Conservation (phyloP, 345 rosid genomes). For the Barbarea vulgaris region DNA sequence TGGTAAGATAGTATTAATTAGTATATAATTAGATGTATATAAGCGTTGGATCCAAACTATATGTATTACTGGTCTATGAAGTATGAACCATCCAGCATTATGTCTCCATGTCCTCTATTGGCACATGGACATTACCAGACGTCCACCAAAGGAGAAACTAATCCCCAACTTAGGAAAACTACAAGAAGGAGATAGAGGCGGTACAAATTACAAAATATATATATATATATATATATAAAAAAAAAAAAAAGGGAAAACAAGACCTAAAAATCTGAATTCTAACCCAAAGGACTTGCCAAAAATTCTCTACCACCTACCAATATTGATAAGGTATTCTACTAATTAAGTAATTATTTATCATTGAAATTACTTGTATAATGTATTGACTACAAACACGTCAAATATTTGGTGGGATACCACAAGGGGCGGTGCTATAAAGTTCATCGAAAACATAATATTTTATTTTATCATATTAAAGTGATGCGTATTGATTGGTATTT, state of each 20-base stretch:
- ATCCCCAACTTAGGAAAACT: no score
- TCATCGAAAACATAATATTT: neutral
- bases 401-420: conserved; percentile 22
- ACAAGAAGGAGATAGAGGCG: no score
- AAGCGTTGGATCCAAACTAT: conserved; percentile 20
- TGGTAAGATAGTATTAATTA: neutral
- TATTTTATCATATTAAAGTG: neutral
- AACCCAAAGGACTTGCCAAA: no score
- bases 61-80: conserved; percentile 14
- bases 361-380: neutral
- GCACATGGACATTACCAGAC: conserved; percentile 29
- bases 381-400: conserved; percentile 16
- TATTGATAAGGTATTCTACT: no score
- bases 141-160: no score
- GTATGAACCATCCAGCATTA: conserved; percentile 26
- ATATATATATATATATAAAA: no score
- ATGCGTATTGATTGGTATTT: conserved; percentile 25
- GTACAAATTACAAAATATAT: no score
- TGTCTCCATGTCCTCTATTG: conserved; percentile 29
- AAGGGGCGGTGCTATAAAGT: conserved; percentile 21
- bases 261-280: no score
- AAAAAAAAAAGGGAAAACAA: no score
- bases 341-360: neutral
- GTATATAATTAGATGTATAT: neutral
- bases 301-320: no score